phyloP scores from a whole-genome alignment of 2,329 filamentous ascomycete species.

The Calonectria fujianensis region DNA sequence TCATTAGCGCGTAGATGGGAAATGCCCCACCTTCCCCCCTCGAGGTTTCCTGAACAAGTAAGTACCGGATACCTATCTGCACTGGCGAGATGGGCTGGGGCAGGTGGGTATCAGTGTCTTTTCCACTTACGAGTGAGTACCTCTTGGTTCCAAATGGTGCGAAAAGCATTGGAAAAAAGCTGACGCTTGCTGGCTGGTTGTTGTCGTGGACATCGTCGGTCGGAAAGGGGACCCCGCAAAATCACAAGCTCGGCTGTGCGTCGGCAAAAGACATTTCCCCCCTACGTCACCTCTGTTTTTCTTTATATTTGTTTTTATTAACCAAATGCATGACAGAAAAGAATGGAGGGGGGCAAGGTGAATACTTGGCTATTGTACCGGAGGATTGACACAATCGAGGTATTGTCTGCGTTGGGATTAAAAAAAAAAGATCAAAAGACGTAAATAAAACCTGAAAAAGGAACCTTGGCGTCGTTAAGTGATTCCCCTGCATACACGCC shows the following conservation, averaged over 20 bases:
- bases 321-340: neutral
- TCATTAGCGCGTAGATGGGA: neutral
- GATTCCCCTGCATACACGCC: conserved; percentile 18
- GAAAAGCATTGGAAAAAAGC: conserved; percentile 35
- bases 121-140: no score
- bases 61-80: conserved; percentile 11
- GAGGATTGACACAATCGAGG: neutral
- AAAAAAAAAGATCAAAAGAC: neutral
- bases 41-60: conserved; percentile 4
- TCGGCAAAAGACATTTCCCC: conserved; percentile 64
- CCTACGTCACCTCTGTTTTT: conserved; percentile 52
- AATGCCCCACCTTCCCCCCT: conserved; percentile 34
- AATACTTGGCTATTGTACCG: conserved; percentile 3
- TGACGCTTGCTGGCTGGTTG: conserved; percentile 35
- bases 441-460: neutral
- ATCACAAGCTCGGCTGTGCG: conserved; percentile 74
- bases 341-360: neutral
- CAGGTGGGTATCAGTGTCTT: conserved; percentile 15
- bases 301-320: neutral
- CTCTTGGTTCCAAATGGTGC: neutral
- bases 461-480: neutral
- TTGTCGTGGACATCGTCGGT: neutral
- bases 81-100: conserved; percentile 9
- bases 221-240: conserved; percentile 66
- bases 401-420: neutral